Percentiles rank a stretch among this genome's conserved stretches.
Evolutionary conservation across 495 filamentous ascomycete species (phyloP).

Genomic region (Hypoxylon perforatum): DNA sequence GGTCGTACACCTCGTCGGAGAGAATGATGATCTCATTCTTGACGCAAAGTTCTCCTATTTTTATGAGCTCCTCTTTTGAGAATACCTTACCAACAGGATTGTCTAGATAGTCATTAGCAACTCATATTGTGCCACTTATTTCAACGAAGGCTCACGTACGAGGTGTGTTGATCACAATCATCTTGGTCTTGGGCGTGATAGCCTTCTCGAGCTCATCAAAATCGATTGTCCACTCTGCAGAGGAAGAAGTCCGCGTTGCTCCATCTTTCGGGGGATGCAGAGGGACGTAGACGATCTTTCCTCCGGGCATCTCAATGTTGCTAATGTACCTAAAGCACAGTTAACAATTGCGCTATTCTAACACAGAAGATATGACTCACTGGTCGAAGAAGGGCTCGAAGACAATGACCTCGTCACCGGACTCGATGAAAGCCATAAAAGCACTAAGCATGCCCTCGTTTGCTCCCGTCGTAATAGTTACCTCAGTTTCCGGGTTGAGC

Average conservation of each 20-base stretch:
- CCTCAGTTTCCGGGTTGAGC: slow-evolving; percentile 88
- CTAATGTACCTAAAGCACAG: slow-evolving; percentile 75
- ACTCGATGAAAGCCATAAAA: slow-evolving; percentile 97
- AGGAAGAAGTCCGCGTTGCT: slow-evolving; percentile 78
- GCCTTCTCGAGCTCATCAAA: slow-evolving; percentile 82
- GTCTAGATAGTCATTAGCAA: slow-evolving; percentile 60
- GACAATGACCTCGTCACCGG: slow-evolving; percentile 94
- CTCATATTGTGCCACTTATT: background rate
- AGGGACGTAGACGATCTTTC: slow-evolving; percentile 91
- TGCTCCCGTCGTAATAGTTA: slow-evolving; percentile 94
- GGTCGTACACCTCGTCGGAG: slow-evolving; percentile 95
- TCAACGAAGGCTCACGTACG: slow-evolving; percentile 42
- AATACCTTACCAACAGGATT: slow-evolving; percentile 98
- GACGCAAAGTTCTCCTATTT: slow-evolving; percentile 89
- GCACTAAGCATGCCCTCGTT: slow-evolving; percentile 98
- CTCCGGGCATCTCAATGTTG: slow-evolving; percentile 98
- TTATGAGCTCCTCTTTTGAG: slow-evolving; percentile 81
- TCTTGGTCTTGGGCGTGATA: slow-evolving; percentile 88
- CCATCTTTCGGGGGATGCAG: slow-evolving; percentile 91
- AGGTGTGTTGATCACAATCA: slow-evolving; percentile 88
- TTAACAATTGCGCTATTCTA: background rate
- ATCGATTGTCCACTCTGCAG: slow-evolving; percentile 88
- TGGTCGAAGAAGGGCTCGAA: slow-evolving; percentile 99
- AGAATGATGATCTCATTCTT: slow-evolving; percentile 96
- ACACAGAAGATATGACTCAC: slow-evolving; percentile 59